Base-by-base conservation (phyloP, 2,329 filamentous ascomycete genomes). In the Penicillium decumbens region DNA sequence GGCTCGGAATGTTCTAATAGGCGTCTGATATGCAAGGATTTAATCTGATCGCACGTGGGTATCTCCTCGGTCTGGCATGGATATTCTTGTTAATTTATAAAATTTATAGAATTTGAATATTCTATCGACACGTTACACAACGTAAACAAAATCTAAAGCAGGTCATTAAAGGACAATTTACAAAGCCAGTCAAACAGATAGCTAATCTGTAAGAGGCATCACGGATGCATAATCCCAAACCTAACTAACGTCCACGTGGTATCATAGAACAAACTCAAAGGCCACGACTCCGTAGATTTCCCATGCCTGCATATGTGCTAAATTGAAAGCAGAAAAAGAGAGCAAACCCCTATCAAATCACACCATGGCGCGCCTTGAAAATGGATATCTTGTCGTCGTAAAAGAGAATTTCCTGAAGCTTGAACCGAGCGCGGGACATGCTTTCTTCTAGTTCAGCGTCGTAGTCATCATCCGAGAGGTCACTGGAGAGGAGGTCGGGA, bases 341-440 rank as follows among this genome's bases (percentile, higher is more conserved):
- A 35, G 46, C 45, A 20, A 15, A 35, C 37, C 23, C 15, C 40
- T 35, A 49, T 67, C 60, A 74, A 41, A 75, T 61, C 55, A 67
- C 62, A 43, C 80, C 83, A 69, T 88, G 84, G 52, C 88, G 79
- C 28, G 86, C 85, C 67, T 85, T 87, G 72, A 92, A 92, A 50
- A 92, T 84, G 25, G 85, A 83, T 45, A 89, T 82, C 69, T 89
- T 88, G 65, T 92, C 88, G 65, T 92, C 88, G 62, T 89, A 91
- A 68, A 89, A 92, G 54, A 91, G 69, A 55, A 93, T 92, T 73
- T 92, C 87, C 53, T 87, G 76, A 57, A 92, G 72, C 47, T 82
- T 78, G 51, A 91, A 76, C 59, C 78, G 72, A 27, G 71, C 65
- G 5, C 60, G 60, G 15, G 62, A 65, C 51, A 59, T 59, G 33